phyloP scores from a whole-genome alignment of 2,329 filamentous ascomycete species.

The Myotisia sp. region DNA sequence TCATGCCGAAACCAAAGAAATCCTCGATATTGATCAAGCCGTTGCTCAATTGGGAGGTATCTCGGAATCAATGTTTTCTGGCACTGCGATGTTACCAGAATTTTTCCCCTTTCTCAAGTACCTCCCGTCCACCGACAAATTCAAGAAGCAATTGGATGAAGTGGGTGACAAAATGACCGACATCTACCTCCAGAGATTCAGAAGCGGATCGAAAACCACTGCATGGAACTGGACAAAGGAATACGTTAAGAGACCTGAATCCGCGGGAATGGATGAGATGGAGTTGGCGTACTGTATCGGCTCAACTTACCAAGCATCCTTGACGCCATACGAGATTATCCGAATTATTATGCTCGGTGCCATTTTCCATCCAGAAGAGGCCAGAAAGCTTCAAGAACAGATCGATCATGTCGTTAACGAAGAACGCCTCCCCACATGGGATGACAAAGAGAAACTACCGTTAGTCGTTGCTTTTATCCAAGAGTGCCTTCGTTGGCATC shows the following conservation, averaged over 20 bases:
- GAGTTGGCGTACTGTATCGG: not conserved
- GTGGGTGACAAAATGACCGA: not conserved
- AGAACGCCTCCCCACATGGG: constrained; percentile 21
- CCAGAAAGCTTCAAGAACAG: constrained; percentile 26
- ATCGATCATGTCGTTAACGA: constrained; percentile 27
- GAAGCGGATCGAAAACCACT: not conserved
- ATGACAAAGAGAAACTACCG: constrained; percentile 25
- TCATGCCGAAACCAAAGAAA: constrained; percentile 6
- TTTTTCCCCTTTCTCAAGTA: constrained; percentile 4
- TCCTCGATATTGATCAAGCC: constrained; percentile 5
- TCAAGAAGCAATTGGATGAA: constrained; percentile 1
- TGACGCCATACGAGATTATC: not conserved
- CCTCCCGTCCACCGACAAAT: not conserved
- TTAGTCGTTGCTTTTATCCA: constrained; percentile 28
- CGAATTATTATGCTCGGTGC: not conserved
- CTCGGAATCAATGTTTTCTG: constrained; percentile 14
- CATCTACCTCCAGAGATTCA: not conserved
- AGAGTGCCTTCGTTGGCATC: constrained; percentile 26
- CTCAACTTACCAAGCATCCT: not conserved
- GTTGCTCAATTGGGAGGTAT: constrained; percentile 21
- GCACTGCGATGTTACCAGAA: constrained; percentile 10
- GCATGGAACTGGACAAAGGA: constrained; percentile 4
- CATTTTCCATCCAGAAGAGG: not conserved
- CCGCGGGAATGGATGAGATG: not conserved
- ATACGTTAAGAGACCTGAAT: not conserved